phyloP scores from a whole-genome alignment of 1,139 yeast species.

The Magnusiomyces tetraspermus region DNA sequence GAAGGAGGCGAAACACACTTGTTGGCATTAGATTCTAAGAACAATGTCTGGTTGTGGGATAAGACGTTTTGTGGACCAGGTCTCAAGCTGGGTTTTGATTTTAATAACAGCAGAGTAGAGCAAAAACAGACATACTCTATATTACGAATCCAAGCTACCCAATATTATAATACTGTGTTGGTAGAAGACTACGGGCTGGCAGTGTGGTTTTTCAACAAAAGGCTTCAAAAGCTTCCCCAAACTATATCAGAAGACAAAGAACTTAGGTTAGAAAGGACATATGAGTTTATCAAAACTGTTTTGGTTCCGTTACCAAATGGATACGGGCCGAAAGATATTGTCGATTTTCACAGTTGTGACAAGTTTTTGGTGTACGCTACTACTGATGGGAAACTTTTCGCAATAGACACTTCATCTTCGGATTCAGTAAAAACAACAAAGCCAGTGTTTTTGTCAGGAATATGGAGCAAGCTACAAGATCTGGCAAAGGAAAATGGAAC shows the following conservation, averaged over 20 bases:
- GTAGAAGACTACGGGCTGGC: slow-evolving; percentile 47
- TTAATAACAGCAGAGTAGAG: slow-evolving; percentile 14
- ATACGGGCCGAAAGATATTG: slow-evolving; percentile 30
- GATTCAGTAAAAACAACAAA: neutral
- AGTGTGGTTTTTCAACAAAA: slow-evolving; percentile 45
- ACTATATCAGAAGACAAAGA: slow-evolving; percentile 36
- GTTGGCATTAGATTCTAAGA: slow-evolving; percentile 48
- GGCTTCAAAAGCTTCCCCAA: slow-evolving; percentile 29
- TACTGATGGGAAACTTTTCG: slow-evolving; percentile 38
- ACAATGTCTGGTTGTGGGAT: slow-evolving; percentile 59
- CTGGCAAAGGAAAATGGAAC: slow-evolving; percentile 1
- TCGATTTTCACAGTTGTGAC: slow-evolving; percentile 52
- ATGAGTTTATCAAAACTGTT: slow-evolving; percentile 7
- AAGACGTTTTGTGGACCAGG: slow-evolving; percentile 33
- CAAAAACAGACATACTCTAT: slow-evolving; percentile 7
- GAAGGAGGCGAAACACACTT: slow-evolving; percentile 57
- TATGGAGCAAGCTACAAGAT: slow-evolving; percentile 1
- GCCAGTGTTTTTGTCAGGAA: neutral
- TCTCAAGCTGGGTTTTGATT: slow-evolving; percentile 38
- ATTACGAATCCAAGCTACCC: slow-evolving; percentile 32
- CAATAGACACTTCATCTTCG: neutral
- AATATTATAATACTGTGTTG: slow-evolving; percentile 52
- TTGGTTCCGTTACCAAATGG: slow-evolving; percentile 18
- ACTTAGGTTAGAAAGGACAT: slow-evolving; percentile 1
- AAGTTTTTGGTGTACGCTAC: slow-evolving; percentile 45